Evolutionary conservation across 441 rosid genomes (phyloP).

Genomic region (Metrosideros polymorpha): DNA sequence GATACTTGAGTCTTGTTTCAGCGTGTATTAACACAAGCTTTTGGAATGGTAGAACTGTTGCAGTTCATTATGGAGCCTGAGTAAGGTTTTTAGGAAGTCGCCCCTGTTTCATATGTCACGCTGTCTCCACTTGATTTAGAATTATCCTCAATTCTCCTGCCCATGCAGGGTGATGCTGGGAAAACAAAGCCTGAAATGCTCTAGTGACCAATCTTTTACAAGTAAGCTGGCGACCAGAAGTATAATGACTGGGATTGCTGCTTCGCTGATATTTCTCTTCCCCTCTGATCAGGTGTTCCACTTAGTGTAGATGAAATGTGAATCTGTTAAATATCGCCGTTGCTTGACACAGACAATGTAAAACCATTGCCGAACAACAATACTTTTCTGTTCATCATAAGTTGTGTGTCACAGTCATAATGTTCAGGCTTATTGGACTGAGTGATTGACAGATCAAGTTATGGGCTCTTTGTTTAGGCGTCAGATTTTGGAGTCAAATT

Average conservation of each 20-base stretch:
- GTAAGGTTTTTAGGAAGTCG: neutral
- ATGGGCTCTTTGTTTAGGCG: neutral
- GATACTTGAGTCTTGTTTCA: neutral
- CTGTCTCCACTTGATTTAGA: neutral
- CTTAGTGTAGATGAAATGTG: neutral
- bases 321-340: neutral
- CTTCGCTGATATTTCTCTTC: slow-evolving; percentile 42
- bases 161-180: slow-evolving; percentile 21
- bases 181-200: slow-evolving; percentile 20
- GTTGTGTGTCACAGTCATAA: neutral
- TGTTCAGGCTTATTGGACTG: neutral
- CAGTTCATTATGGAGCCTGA: neutral
- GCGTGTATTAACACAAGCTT: neutral
- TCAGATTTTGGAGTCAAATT: neutral
- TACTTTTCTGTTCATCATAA: neutral
- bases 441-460: neutral
- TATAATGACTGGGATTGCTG: slow-evolving; percentile 48
- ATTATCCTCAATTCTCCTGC: neutral
- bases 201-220: slow-evolving; percentile 11
- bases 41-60: neutral
- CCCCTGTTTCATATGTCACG: neutral
- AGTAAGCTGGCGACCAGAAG: slow-evolving; percentile 10
- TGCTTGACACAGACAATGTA: neutral
- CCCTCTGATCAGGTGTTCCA: slow-evolving; percentile 50
- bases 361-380: neutral